A percentile compares a stretch with the other conserved stretches of the same genome.
Conservation (phyloP, 441 rosid genomes). For the Bocquillonia castaneifolia region DNA sequence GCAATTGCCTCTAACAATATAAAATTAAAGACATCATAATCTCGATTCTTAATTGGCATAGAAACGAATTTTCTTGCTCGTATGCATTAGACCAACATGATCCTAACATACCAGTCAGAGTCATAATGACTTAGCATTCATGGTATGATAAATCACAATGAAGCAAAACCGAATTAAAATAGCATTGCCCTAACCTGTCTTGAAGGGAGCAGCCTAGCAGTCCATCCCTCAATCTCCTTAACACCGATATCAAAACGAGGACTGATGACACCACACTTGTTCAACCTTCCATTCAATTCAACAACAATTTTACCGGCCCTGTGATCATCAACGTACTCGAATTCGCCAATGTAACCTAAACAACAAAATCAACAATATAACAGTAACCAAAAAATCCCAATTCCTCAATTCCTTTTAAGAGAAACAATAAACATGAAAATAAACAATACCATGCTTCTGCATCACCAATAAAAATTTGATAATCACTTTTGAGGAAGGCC, state of each 20-base stretch:
- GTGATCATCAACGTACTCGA: slow-evolving; percentile 66
- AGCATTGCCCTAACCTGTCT: slow-evolving; percentile 40
- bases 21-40: background rate
- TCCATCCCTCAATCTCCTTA: slow-evolving; percentile 61
- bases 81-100: background rate
- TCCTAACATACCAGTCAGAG: background rate
- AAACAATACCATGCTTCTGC: slow-evolving; percentile 62
- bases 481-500: slow-evolving; percentile 66
- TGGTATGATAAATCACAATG: background rate
- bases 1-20: background rate
- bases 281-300: slow-evolving; percentile 58
- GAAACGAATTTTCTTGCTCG: background rate
- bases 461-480: slow-evolving; percentile 58
- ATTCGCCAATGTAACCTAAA: slow-evolving; percentile 64
- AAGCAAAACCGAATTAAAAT: background rate
- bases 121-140: background rate
- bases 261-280: slow-evolving; percentile 64
- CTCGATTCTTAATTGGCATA: background rate
- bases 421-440: background rate
- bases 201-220: slow-evolving; percentile 57
- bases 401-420: no score
- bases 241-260: slow-evolving; percentile 58
- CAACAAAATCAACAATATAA: background rate
- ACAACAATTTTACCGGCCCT: slow-evolving; percentile 65
- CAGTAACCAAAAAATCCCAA: background rate